A percentile compares a stretch with the other conserved stretches of the same genome.
Conservation (phyloP, 306 rosid species). For the Dryas alaskensis region DNA sequence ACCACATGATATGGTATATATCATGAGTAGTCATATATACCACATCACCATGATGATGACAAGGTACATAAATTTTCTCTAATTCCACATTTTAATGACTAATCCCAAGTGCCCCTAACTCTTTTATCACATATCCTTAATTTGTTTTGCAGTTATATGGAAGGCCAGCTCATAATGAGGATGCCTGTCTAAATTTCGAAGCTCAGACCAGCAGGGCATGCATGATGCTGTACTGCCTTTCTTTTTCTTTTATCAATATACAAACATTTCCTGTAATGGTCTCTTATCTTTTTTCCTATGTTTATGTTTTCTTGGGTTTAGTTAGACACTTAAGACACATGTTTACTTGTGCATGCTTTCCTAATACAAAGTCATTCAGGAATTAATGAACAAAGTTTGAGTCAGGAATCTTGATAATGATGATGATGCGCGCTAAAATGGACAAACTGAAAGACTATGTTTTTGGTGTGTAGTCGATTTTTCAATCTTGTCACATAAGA, state of each 20-base stretch:
- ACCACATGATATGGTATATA: too few relatives aligned
- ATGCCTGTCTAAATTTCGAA: constrained; percentile 37
- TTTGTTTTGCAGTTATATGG: constrained; percentile 47
- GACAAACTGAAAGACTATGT: too few relatives aligned
- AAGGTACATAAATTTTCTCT: not conserved
- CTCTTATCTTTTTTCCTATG: not conserved
- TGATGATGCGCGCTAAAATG: too few relatives aligned
- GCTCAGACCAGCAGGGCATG: not conserved
- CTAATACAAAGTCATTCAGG: not conserved
- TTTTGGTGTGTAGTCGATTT: too few relatives aligned
- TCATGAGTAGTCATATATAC: too few relatives aligned
- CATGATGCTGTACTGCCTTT: not conserved
- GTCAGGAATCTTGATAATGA: not conserved
- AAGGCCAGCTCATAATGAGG: constrained; percentile 63
- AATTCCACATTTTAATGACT: too few relatives aligned
- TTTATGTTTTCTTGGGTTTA: not conserved
- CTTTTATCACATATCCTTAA: not conserved
- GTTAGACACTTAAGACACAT: not conserved
- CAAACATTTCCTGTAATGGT: not conserved
- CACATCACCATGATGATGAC: too few relatives aligned
- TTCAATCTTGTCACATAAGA: too few relatives aligned
- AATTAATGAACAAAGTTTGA: not conserved
- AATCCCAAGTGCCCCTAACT: not conserved
- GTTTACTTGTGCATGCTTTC: not conserved
- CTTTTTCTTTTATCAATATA: not conserved